Evolutionary conservation across 2,329 filamentous ascomycete species (phyloP).

Genomic region (Rosellinia necatrix): DNA sequence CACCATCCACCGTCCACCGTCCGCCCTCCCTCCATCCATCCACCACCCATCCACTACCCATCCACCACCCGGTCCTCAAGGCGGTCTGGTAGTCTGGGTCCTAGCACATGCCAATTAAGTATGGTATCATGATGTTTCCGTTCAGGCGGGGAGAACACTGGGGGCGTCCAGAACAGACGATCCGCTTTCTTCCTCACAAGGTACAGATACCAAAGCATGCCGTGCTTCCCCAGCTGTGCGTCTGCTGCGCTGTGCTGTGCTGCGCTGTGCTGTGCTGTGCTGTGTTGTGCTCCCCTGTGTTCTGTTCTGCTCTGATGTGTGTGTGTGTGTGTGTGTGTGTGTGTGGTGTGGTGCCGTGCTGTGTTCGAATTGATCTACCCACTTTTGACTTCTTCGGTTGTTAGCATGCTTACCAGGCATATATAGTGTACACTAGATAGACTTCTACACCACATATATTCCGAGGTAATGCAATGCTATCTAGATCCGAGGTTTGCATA

Average conservation of each 20-base stretch:
- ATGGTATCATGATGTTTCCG: background rate
- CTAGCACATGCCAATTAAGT: conserved; percentile 7
- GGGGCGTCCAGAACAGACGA: conserved; percentile 11
- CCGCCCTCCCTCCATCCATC: too few species aligned
- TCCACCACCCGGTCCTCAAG: background rate
- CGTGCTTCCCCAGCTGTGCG: conserved; percentile 11
- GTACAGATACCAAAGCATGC: conserved; percentile 18
- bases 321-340: too few species aligned
- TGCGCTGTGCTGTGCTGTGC: too few species aligned
- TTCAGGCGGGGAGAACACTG: conserved; percentile 12
- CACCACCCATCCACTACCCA: too few species aligned
- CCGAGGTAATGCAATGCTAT: conserved; percentile 23
- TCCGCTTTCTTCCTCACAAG: conserved; percentile 8
- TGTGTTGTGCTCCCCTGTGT: too few species aligned
- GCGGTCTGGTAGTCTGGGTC: conserved; percentile 2
- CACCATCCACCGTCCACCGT: too few species aligned
- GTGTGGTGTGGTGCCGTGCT: too few species aligned
- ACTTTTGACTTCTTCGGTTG: background rate
- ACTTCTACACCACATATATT: background rate
- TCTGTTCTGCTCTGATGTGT: too few species aligned
- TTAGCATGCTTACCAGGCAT: background rate
- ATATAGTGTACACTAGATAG: too few species aligned
- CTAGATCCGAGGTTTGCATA: conserved; percentile 29
- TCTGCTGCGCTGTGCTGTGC: too few species aligned
- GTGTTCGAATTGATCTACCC: background rate